A percentile compares a stretch with the other conserved stretches of the same genome.
Conservation (phyloP, 2,329 filamentous ascomycete species). For the Trichophaea hybrida region DNA sequence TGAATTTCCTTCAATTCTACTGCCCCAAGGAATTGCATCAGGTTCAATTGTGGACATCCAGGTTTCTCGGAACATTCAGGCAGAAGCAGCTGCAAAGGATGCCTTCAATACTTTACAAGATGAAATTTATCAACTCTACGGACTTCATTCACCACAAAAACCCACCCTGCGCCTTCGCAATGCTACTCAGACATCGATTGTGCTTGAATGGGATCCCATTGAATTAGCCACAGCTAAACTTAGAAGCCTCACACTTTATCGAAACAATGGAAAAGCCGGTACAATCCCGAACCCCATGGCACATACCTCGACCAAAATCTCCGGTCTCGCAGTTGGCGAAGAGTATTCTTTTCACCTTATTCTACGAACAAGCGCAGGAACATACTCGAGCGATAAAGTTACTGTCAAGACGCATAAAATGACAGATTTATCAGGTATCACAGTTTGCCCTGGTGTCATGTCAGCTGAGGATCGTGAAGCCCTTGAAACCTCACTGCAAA, state of each 20-base stretch:
- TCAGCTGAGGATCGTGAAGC: constrained; percentile 57
- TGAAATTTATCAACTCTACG: constrained; percentile 75
- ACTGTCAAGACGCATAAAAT: constrained; percentile 91
- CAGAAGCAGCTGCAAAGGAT: constrained; percentile 59
- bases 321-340: constrained; percentile 85
- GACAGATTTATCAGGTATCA: constrained; percentile 92
- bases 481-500: constrained; percentile 59
- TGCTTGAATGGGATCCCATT: constrained; percentile 95
- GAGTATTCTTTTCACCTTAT: constrained; percentile 93
- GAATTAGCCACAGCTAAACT: constrained; percentile 83
- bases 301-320: constrained; percentile 93
- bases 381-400: constrained; percentile 68
- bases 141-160: constrained; percentile 57
- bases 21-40: constrained; percentile 86
- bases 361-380: constrained; percentile 78
- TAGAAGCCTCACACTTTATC: constrained; percentile 76
- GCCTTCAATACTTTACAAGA: constrained; percentile 77
- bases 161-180: constrained; percentile 84
- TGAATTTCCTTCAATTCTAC: constrained; percentile 93
- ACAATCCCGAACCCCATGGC: constrained; percentile 77
- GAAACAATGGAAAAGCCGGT: constrained; percentile 92
- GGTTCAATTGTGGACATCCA: constrained; percentile 97
- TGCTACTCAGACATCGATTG: constrained; percentile 94
- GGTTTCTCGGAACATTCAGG: constrained; percentile 68
- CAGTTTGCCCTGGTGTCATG: constrained; percentile 79